Evolutionary conservation across 371 early-diverging fungal species (phyloP), one percentile per base, ranked within the genome.

Genomic region (Mortierella sp.): DNA sequence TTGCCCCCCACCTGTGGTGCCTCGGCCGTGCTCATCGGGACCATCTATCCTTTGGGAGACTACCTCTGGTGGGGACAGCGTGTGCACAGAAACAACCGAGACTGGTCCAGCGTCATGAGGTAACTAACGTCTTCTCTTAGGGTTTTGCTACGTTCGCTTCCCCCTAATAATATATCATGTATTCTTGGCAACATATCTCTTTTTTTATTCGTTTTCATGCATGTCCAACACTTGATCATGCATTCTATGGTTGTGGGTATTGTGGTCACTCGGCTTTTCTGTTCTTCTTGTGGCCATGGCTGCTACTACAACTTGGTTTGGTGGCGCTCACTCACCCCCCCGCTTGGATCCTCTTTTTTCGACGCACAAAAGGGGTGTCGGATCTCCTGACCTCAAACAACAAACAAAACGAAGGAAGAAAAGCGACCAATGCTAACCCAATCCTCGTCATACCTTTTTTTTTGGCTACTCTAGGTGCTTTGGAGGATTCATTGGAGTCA

Each of bases 401-500:
- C 64, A 40, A 37, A 64, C 37, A 31, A 45, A 41, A 19, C 44
- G 29, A 29, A 44, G 45, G n/a, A 40, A 40, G 5, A 39, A 64
- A 47, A 6, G 47, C 47, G 14, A 58, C 5, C 34, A 55, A 34
- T 8, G 34, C 58, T 53, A 29, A 53, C 55, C 13, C 24, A 14
- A 29, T 44, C 31, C 44, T 24, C 53, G 37, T 24, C 11, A 61
- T 9, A 31, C 10, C 16, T 31, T n/a, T 29, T 67, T 58, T 24
- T 44, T 52, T 37, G 8, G 37, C 8, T 53, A 47, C 41, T 29
- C 22, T 67, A 87, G 92, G 63, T 89, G 90, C 68, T 80, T 87
- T 67, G 91, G 90, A 11, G 91, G 88, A 16, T 87, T 92, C 70
- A 88, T 90, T 40, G 92, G 92, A 1, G 85, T 90, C 64, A 87